Percentiles rank a stretch among this genome's conserved stretches.
Conservation (phyloP, 768 basidiomycete genomes). For the Tylopilus felleus region DNA sequence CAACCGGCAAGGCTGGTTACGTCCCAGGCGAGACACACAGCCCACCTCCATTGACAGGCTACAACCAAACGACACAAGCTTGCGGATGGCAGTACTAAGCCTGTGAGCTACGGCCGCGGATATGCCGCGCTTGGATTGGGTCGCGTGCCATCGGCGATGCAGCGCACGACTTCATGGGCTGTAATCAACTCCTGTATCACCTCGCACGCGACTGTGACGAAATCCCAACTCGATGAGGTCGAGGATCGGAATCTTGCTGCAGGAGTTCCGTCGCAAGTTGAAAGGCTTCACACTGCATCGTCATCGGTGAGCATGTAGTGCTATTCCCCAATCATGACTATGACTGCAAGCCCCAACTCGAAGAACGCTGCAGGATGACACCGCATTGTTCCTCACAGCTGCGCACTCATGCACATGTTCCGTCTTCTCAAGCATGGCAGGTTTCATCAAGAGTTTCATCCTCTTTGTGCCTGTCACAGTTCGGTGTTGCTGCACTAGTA, state of each 20-base stretch:
- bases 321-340: too few relatives aligned
- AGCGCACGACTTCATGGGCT: constrained; percentile 28
- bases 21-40: constrained; percentile 31
- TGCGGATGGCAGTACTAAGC: constrained; percentile 36
- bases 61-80: constrained; percentile 65
- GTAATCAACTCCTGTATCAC: constrained; percentile 8
- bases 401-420: too few relatives aligned
- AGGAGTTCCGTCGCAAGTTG: too few relatives aligned
- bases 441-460: too few relatives aligned
- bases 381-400: too few relatives aligned
- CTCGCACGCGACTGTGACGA: constrained; percentile 6
- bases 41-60: constrained; percentile 33
- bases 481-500: too few relatives aligned
- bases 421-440: too few relatives aligned
- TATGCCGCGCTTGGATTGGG: constrained; percentile 32
- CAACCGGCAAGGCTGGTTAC: constrained; percentile 19
- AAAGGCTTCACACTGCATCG: constrained; percentile 9
- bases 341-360: too few relatives aligned
- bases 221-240: constrained; percentile 12
- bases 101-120: constrained; percentile 23
- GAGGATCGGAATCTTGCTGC: too few relatives aligned
- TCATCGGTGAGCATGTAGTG: too few relatives aligned
- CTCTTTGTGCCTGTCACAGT: too few relatives aligned
- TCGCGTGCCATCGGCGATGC: constrained; percentile 34
- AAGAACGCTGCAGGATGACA: too few relatives aligned